Evolutionary conservation across 768 basidiomycete species (phyloP), one percentile per base, ranked within the genome.

Genomic region (Kwoniella botswanensis): DNA sequence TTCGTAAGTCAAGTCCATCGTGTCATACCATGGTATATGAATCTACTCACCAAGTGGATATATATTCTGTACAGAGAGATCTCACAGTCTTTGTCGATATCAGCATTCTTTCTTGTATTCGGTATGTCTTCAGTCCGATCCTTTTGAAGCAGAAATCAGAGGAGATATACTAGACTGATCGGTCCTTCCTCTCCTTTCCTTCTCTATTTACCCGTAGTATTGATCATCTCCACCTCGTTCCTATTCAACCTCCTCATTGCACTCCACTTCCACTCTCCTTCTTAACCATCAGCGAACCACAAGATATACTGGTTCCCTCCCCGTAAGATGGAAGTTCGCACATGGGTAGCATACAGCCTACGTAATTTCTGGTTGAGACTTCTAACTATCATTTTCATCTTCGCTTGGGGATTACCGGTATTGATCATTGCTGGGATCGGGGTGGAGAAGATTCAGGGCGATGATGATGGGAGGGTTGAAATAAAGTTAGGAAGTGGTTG

Each of bases 31-130:
- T 50, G 12, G 12, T 15, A 18, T 18, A 15, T 11, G 0, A 0
- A 5, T 50, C 18, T 13, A 50, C 18, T 50, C 2, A 18, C 46
- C 13, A 15, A 18, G 13, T 50, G 46, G 29, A 5, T 21, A 55
- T 11, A 18, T 10, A 12, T 10, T 41, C 18, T 61, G 12, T 55
- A 18, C 35, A 73, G 72, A 3, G 65, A 65, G 13, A 35, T 73
- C 3, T 17, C 68, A 18, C 24, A 59, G 13, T 70, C 72, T 5
- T 56, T 73, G 24, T 70, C 72, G 11, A 70, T 73, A 9, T 60
- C 72, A 21, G 43, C 44, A 21, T 73, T 73, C 43, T 67, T 73
- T 58, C 24, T 73, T 10, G 42, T 61, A 17, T 67, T 73, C 46
- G 21, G 72, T 73, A 57, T 57, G 72, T 29, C 59, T 12, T 46